Evolutionary conservation across 257 asterid species (phyloP), one percentile per base, ranked within the genome.

Genomic region (Nicotiana noctiflora): DNA sequence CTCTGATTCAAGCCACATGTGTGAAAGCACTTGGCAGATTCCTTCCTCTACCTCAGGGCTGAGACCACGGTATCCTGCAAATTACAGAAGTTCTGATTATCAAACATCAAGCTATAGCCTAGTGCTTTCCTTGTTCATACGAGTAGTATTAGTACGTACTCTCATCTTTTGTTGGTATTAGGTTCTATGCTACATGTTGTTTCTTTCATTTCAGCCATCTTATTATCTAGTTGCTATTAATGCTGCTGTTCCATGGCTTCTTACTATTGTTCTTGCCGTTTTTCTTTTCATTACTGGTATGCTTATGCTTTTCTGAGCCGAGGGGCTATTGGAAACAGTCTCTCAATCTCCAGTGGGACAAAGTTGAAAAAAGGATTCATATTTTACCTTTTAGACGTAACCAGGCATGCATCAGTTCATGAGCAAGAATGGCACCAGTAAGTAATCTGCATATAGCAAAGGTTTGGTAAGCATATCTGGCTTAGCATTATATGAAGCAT

Each of bases 321-420:
- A 40, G 49, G 49, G 49, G 1, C 49, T 40, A 8, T 0, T 40
- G 49, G 2, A 40, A 40, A 40, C 12, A 40, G 2, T 0, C 12
- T 40, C 49, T 40, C 49, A 1, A 40, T 40, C 2, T 72, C 23
- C 60, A 72, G 60, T 23, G 23, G 3, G 79, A 49, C 61, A 74
- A 49, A 49, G 79, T 74, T 5, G 75, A 46, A 67, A n/a, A 40
- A 2, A 60, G 74, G 74, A 66, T 32, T 15, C 37, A 5, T 9
- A 56, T 66, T 25, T 74, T 83, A 94, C 99, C 98, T 64, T 92
- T 94, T 15, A 96, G 97, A 19, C 97, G 97, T 76, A 96, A 76
- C 99, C 99, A 96, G 84, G 93, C 99, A 40, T 96, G 99, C 98
- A 96, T 96, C 76, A 94, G 81, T 89, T 96, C 99, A 29, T 96